Evolutionary conservation across 2,329 filamentous ascomycete genomes (phyloP).

Genomic region (Colletotrichum costaricense): DNA sequence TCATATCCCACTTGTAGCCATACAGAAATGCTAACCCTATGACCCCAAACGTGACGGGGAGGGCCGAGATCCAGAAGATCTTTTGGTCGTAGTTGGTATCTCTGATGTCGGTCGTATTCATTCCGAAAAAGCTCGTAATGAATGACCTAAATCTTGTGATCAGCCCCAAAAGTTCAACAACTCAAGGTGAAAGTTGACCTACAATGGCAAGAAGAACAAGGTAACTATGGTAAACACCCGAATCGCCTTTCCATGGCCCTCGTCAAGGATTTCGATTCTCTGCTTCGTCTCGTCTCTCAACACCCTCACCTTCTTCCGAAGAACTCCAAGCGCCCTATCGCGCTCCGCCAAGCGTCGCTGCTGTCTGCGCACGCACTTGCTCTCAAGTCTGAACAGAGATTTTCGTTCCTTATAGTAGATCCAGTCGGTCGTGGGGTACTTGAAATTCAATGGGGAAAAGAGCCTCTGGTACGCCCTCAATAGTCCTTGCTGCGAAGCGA

Average conservation of each 20-base stretch:
- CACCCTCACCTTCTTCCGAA: slow-evolving; percentile 4
- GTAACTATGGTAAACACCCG: slow-evolving; percentile 53
- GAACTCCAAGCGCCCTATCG: slow-evolving; percentile 3
- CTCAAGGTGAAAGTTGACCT: slow-evolving; percentile 9
- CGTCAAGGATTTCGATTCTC: slow-evolving; percentile 41
- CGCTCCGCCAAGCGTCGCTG: background rate
- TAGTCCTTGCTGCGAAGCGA: slow-evolving; percentile 18
- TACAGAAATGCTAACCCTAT: slow-evolving; percentile 41
- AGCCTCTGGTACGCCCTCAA: slow-evolving; percentile 6
- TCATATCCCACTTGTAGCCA: slow-evolving; percentile 37
- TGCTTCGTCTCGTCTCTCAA: slow-evolving; percentile 41
- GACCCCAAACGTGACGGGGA: slow-evolving; percentile 50
- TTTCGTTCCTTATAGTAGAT: slow-evolving; percentile 14
- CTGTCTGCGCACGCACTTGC: background rate
- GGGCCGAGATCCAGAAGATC: slow-evolving; percentile 53
- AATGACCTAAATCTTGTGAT: slow-evolving; percentile 32
- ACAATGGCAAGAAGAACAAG: slow-evolving; percentile 51
- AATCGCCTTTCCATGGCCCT: slow-evolving; percentile 46
- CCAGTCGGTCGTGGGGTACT: background rate
- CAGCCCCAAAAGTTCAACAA: too few relatives aligned
- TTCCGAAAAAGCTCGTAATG: slow-evolving; percentile 53
- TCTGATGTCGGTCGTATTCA: slow-evolving; percentile 56
- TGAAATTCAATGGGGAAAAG: background rate
- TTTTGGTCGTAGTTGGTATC: slow-evolving; percentile 51
- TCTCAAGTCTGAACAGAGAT: slow-evolving; percentile 5